phyloP scores from a whole-genome alignment of 306 rosid genomes.

The Quercus agrifolia region DNA sequence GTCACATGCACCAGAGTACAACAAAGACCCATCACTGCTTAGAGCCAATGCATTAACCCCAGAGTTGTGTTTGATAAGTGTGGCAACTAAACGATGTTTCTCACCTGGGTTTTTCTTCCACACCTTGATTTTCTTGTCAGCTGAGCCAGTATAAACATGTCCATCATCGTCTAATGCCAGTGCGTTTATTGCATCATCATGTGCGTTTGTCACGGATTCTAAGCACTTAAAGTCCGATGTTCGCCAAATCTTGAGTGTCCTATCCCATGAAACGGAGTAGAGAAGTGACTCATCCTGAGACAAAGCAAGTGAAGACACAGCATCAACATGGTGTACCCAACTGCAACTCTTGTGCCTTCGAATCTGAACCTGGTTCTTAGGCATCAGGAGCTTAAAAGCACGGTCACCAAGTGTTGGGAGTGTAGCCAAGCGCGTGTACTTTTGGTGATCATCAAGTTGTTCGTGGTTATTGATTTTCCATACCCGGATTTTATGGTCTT shows the following conservation, averaged over 20 bases:
- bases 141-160: slow-evolving; percentile 72
- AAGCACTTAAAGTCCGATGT: slow-evolving; percentile 70
- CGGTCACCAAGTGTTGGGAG: slow-evolving; percentile 82
- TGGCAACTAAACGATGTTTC: slow-evolving; percentile 43
- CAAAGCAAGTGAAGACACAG: slow-evolving; percentile 75
- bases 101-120: slow-evolving; percentile 53
- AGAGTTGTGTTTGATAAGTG: slow-evolving; percentile 67
- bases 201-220: slow-evolving; percentile 71
- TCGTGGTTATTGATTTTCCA: slow-evolving; percentile 50
- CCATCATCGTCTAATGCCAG: slow-evolving; percentile 61
- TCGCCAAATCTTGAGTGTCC: slow-evolving; percentile 80
- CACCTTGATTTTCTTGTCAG: slow-evolving; percentile 77
- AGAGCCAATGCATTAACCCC: slow-evolving; percentile 84
- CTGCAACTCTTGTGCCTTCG: slow-evolving; percentile 82
- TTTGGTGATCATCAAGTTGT: slow-evolving; percentile 18
- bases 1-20: slow-evolving; percentile 88
- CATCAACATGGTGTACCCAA: slow-evolving; percentile 92
- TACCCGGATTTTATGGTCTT: slow-evolving; percentile 83
- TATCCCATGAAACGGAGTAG: slow-evolving; percentile 91
- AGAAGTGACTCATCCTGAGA: slow-evolving; percentile 60
- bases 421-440: slow-evolving; percentile 61
- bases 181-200: slow-evolving; percentile 87
- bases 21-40: slow-evolving; percentile 45
- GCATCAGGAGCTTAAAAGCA: slow-evolving; percentile 43
- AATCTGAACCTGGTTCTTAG: slow-evolving; percentile 70